These are phyloP conservation scores for Adiantum capillusveneris DNA, from an alignment of 75 land plant species.

Conservation along the genomic window DNA sequence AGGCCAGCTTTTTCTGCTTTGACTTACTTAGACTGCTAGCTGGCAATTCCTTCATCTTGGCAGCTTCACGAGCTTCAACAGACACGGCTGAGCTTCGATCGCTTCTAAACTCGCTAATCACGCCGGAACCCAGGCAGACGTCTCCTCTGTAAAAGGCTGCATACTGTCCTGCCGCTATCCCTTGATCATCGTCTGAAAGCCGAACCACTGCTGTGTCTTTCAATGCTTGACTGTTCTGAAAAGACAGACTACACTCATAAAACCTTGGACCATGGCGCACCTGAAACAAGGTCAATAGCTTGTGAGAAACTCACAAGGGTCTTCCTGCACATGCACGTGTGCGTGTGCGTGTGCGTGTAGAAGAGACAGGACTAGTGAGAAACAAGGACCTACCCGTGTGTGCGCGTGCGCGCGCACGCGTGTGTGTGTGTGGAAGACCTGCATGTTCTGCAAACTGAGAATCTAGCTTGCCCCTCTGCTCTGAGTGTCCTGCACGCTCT, in stretches of 20 bases:
- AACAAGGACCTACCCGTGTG: too few species aligned
- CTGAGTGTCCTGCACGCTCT: too few species aligned
- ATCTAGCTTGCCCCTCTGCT: too few species aligned
- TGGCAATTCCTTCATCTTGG: slow-evolving; percentile 46
- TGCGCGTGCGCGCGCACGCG: too few species aligned
- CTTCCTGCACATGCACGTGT: too few species aligned
- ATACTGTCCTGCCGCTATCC: slow-evolving; percentile 93
- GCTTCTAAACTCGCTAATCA: slow-evolving; percentile 70
- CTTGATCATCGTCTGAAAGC: slow-evolving; percentile 89
- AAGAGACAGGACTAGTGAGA: too few species aligned
- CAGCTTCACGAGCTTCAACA: slow-evolving; percentile 59
- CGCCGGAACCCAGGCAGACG: slow-evolving; percentile 81
- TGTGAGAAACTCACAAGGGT: too few species aligned
- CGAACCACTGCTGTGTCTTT: slow-evolving; percentile 43
- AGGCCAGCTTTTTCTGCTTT: too few species aligned
- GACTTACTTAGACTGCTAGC: background rate
- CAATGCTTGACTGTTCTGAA: background rate
- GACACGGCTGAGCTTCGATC: slow-evolving; percentile 53
- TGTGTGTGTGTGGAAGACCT: too few species aligned
- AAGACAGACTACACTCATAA: slow-evolving; percentile 49
- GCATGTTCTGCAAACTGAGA: too few species aligned
- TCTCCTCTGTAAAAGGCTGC: slow-evolving; percentile 70
- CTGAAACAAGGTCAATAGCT: slow-evolving; percentile 33
- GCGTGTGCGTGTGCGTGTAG: too few species aligned
- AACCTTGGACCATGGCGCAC: slow-evolving; percentile 93